phyloP scores from a whole-genome alignment of 495 filamentous ascomycete species.

The Penicillium waksmanii region DNA sequence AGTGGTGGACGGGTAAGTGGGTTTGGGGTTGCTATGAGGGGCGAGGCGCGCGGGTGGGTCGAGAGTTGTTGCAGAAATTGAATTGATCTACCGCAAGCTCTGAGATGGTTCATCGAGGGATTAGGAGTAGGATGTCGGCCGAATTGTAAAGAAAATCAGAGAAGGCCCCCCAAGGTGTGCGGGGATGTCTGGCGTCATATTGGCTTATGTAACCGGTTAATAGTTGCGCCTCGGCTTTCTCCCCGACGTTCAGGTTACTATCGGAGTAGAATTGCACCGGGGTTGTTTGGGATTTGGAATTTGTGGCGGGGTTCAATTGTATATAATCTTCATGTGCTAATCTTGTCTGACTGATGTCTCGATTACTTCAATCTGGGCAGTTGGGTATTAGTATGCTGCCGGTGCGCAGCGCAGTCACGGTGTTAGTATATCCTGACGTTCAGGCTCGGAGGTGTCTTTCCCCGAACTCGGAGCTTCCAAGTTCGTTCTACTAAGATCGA shows the following conservation, averaged over 20 bases:
- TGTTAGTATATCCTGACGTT: no score
- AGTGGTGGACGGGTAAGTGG: constrained; percentile 24
- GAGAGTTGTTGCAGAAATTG: constrained; percentile 28
- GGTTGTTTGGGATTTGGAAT: no score
- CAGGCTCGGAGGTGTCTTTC: no score
- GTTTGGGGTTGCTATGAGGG: constrained; percentile 23
- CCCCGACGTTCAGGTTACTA: constrained; percentile 3
- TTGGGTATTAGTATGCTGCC: no score
- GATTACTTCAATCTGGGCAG: no score
- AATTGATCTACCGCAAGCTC: constrained; percentile 34
- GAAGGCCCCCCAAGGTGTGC: constrained; percentile 27
- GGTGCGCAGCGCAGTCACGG: no score
- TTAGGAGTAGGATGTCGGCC: not conserved
- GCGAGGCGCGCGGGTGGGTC: constrained; percentile 21
- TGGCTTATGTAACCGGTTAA: constrained; percentile 25
- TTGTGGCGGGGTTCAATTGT: no score
- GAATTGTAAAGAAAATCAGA: constrained; percentile 24
- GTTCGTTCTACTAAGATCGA: no score
- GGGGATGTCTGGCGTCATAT: constrained; percentile 32
- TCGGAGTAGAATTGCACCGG: not conserved
- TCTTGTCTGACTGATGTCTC: no score
- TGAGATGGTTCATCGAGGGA: constrained; percentile 40
- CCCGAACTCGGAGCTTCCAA: no score
- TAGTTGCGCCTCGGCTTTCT: constrained; percentile 14
- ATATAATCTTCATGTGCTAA: no score